Percentiles rank a stretch among this genome's conserved stretches.
Evolutionary conservation across 1,284 basidiomycete species (phyloP).

Genomic region (Cutaneotrichosporon cyanovorans): DNA sequence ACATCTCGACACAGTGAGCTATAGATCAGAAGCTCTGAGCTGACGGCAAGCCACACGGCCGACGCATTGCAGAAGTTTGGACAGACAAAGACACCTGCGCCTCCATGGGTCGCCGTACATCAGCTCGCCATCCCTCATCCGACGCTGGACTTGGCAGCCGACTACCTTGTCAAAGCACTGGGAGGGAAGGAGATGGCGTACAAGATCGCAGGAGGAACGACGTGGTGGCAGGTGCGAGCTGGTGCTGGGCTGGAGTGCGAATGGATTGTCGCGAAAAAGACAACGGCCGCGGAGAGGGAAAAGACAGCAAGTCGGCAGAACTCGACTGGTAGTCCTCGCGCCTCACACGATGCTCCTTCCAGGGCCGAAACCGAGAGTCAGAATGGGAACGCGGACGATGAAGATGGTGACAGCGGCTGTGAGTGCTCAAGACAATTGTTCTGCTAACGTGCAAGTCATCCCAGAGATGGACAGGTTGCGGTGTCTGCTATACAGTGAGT

Average conservation of each 20-base stretch:
- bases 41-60: slow-evolving; percentile 57
- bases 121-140: slow-evolving; percentile 57
- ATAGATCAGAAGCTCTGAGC: slow-evolving; percentile 2
- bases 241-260: slow-evolving; percentile 71
- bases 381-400: too few species aligned
- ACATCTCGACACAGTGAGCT: slow-evolving; percentile 50
- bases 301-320: slow-evolving; percentile 2
- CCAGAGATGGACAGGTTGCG: slow-evolving; percentile 75
- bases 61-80: slow-evolving; percentile 80
- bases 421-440: too few species aligned
- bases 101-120: slow-evolving; percentile 79
- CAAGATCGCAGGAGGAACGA: slow-evolving; percentile 74
- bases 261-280: slow-evolving; percentile 67
- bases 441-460: slow-evolving; percentile 33
- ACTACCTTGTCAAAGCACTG: slow-evolving; percentile 66
- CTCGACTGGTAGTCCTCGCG: too few species aligned
- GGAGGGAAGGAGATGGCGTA: slow-evolving; percentile 72
- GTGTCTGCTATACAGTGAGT: slow-evolving; percentile 65
- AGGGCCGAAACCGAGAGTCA: not conserved
- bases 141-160: slow-evolving; percentile 71
- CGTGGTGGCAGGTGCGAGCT: slow-evolving; percentile 96
- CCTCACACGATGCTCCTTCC: not conserved
- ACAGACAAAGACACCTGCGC: slow-evolving; percentile 75
- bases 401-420: slow-evolving; percentile 22
- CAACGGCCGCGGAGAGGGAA: slow-evolving; percentile 30